Base-by-base conservation (phyloP, 2,329 filamentous ascomycete genomes). In the Pyricularia pennisetigena region DNA sequence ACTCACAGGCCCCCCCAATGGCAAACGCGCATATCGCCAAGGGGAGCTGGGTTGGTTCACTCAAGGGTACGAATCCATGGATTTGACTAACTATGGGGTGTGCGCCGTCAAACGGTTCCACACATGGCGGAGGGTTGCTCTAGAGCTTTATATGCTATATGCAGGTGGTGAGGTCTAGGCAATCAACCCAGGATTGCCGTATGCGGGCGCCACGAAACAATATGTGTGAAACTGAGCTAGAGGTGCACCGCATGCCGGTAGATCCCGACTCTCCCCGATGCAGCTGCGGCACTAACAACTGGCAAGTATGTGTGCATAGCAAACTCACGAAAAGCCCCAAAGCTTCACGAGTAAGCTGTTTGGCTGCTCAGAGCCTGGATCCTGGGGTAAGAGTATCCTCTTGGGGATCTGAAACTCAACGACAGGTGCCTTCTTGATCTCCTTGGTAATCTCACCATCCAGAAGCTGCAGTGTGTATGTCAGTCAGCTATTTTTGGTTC, bases 351-450 rank as follows among this genome's bases (percentile, higher is more conserved):
- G 72, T 41, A 89, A 76, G 69, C 79, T 85, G 72, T 89, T 84
- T 68, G 85, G 80, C 16, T 80, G 75, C 61, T 76, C 81, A 5
- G 81, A 79, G 12, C 76, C 78, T 10, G 76, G 75, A 32, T 86
- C 84, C 14, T 86, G 81, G 0, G 83, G 80, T 66, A 84, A 73
- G 67, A 97, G 90, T 59, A 97, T 90, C 72, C 84, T 88, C 81
- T 95, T 95, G 8, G 94, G 94, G 71, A 99, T 97, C 78, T 95
- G 92, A 78, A 91, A 97, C 78, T 98, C 95, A 66, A 98, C 88
- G 14, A 95, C 93, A 0, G 94, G 94, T 6, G 87, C 82, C 77
- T 94, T 97, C 80, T 90, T 96, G 71, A 97, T 82, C 62, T 92
- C 88, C 79, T 94, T 96, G 69, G 85, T 83, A 71, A 97, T 82